These are phyloP conservation scores for Neofusicoccum ribis DNA, from an alignment of 2,329 filamentous ascomycete species.

Conservation along the genomic window DNA sequence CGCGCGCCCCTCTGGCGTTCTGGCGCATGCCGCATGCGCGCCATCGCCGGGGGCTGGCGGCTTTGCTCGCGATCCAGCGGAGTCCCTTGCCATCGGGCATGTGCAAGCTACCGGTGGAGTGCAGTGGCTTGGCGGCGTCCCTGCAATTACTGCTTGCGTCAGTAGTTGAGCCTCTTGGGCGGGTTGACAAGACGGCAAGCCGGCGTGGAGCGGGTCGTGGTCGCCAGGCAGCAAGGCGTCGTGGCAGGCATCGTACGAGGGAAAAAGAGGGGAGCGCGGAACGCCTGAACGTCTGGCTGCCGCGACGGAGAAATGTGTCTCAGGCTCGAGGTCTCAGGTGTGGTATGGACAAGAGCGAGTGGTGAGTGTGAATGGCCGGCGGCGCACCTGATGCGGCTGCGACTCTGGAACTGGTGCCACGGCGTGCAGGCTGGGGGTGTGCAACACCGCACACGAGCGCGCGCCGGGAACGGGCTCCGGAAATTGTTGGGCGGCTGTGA, in stretches of 20 bases:
- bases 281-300: not conserved
- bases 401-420: slow-evolving; percentile 10
- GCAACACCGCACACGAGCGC: not conserved
- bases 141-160: not conserved
- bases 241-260: slow-evolving; percentile 3
- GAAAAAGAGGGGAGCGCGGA: not conserved
- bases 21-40: slow-evolving; percentile 14
- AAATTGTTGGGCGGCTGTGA: not conserved
- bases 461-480: not conserved
- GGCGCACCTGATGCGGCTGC: slow-evolving; percentile 12
- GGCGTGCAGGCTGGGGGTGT: slow-evolving; percentile 8
- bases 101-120: not conserved
- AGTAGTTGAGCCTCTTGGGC: not conserved
- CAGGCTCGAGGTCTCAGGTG: slow-evolving; percentile 8
- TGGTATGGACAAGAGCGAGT: not conserved
- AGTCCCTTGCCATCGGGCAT: slow-evolving; percentile 1
- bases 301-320: not conserved
- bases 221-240: slow-evolving; percentile 8
- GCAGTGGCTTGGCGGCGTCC: not conserved
- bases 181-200: not conserved
- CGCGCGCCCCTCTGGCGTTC: not conserved
- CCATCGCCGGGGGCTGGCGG: slow-evolving; percentile 8
- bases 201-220: not conserved
- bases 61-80: not conserved
- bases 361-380: not conserved